A percentile compares a stretch with the other conserved stretches of the same genome.
phyloP scores from a whole-genome alignment of 352 stramenopile species.

The Poterioochromonas sp. region DNA sequence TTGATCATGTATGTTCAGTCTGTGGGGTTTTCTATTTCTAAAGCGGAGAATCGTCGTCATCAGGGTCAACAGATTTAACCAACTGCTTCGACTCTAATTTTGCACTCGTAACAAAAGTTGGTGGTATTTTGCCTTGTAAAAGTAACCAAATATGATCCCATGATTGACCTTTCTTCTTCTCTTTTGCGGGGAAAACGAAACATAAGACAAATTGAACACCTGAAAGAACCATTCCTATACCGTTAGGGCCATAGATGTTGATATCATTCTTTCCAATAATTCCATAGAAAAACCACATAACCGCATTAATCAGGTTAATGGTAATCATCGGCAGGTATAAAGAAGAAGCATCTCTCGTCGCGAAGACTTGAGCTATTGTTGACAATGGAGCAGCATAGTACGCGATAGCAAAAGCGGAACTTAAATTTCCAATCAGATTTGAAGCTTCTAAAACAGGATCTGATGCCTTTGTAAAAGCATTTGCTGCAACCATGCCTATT shows the following conservation, averaged over 20 bases:
- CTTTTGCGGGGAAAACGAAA: too few species aligned
- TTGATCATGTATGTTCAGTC: too few species aligned
- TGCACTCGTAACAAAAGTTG: too few species aligned
- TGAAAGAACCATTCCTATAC: not conserved
- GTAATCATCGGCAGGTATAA: constrained; percentile 21
- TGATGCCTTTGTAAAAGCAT: not conserved
- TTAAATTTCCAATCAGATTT: not conserved
- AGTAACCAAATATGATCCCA: too few species aligned
- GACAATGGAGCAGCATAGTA: constrained; percentile 9
- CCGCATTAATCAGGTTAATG: constrained; percentile 3
- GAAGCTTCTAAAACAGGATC: not conserved
- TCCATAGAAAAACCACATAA: constrained; percentile 24
- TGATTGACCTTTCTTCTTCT: too few species aligned
- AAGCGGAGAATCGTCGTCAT: too few species aligned
- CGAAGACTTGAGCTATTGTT: constrained; percentile 1
- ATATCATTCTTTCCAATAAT: not conserved
- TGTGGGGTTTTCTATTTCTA: too few species aligned
- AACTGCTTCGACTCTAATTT: too few species aligned
- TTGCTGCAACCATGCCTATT: not conserved
- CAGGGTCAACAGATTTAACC: too few species aligned
- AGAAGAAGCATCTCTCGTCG: constrained; percentile 4
- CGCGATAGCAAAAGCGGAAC: not conserved
- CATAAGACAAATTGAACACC: not conserved
- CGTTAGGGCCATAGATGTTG: not conserved
- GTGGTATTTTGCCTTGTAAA: too few species aligned